Percentiles rank a stretch among this genome's conserved stretches.
phyloP scores from a whole-genome alignment of 257 asterid species.

The Leonotis leonurus region DNA sequence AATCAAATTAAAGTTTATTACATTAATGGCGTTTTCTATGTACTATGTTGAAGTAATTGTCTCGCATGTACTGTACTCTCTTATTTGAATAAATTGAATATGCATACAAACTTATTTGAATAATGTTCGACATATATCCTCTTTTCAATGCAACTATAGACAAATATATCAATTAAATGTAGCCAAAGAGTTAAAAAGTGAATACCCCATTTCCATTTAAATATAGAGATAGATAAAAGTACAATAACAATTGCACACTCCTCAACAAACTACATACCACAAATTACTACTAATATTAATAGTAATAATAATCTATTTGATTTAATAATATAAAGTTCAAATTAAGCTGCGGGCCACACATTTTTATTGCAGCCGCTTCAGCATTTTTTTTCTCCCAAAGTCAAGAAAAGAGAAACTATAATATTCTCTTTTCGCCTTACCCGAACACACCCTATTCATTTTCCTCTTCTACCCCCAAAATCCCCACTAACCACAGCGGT shows the following conservation, averaged over 20 bases:
- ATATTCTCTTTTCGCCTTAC: slow-evolving; percentile 12
- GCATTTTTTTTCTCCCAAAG: slow-evolving; percentile 19
- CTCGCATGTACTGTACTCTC: neutral
- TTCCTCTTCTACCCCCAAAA: slow-evolving; percentile 15
- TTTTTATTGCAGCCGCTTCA: slow-evolving; percentile 67
- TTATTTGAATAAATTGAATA: too few relatives aligned
- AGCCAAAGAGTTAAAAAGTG: neutral
- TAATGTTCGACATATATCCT: too few relatives aligned
- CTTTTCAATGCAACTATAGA: too few relatives aligned
- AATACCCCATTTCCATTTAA: slow-evolving; percentile 10
- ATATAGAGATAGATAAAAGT: neutral
- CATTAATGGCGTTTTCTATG: neutral
- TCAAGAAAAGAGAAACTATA: slow-evolving; percentile 13
- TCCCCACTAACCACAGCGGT: slow-evolving; percentile 20
- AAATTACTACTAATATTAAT: neutral
- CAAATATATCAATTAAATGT: too few relatives aligned
- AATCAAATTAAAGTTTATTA: too few relatives aligned
- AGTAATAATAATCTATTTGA: neutral
- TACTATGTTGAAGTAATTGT: neutral
- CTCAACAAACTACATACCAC: neutral
- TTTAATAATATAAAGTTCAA: neutral
- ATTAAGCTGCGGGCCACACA: slow-evolving; percentile 76
- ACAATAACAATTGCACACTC: slow-evolving; percentile 17
- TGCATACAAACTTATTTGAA: too few relatives aligned
- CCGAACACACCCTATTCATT: neutral